phyloP scores from a whole-genome alignment of 768 basidiomycete genomes.

The Suillus lakei region DNA sequence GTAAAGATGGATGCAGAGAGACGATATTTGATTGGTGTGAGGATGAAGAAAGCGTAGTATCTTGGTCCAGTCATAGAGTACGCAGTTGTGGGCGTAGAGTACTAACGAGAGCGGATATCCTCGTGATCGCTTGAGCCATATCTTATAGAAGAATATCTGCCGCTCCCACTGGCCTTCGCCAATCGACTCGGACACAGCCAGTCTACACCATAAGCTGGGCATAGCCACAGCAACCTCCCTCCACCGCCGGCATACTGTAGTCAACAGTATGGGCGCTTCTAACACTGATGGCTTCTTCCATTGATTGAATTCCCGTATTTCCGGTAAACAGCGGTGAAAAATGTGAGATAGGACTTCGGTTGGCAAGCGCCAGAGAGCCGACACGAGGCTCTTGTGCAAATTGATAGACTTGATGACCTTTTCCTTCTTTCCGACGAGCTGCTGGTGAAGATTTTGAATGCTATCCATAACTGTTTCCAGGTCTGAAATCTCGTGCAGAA shows the following conservation, averaged over 20 bases:
- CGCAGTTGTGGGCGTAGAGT: constrained; percentile 4
- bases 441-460: constrained; percentile 13
- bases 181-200: too few species aligned
- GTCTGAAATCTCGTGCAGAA: constrained; percentile 15
- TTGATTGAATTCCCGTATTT: too few species aligned
- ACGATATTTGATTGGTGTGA: background rate
- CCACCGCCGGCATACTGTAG: constrained; percentile 49
- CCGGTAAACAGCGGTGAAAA: constrained; percentile 44
- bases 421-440: constrained; percentile 15
- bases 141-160: too few species aligned
- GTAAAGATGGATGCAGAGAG: too few species aligned
- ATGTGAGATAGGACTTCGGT: constrained; percentile 52
- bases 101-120: constrained; percentile 14
- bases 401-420: constrained; percentile 22
- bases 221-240: constrained; percentile 41
- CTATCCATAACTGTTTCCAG: constrained; percentile 20
- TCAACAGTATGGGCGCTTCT: constrained; percentile 46
- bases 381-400: constrained; percentile 25
- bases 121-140: constrained; percentile 14
- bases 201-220: constrained; percentile 53
- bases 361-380: constrained; percentile 44
- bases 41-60: constrained; percentile 17
- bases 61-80: background rate
- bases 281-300: too few species aligned
- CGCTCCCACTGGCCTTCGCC: too few species aligned